A percentile compares a stretch with the other conserved stretches of the same genome.
Evolutionary conservation across 2,329 filamentous ascomycete genomes (phyloP).

Genomic region (Aspergillus carbonarius): DNA sequence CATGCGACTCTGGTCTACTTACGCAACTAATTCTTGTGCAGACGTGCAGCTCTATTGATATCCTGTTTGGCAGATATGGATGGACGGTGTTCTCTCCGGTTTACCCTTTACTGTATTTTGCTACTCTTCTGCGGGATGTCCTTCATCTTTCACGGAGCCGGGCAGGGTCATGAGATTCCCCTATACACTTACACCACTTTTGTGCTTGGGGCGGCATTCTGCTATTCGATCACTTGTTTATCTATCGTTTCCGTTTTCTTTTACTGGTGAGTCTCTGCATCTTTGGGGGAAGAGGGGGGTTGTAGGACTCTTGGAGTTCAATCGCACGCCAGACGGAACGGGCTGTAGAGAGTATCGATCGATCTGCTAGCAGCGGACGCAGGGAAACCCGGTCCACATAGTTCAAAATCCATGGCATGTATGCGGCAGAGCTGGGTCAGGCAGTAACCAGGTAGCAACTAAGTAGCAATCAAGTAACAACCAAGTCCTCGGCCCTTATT

Average conservation of each 20-base stretch:
- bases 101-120: neutral
- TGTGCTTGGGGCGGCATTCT: conserved; percentile 14
- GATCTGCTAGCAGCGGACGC: neutral
- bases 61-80: neutral
- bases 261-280: neutral
- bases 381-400: neutral
- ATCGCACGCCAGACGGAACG: neutral
- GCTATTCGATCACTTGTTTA: conserved; percentile 5
- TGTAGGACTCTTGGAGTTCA: neutral
- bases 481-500: neutral
- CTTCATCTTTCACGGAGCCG: neutral
- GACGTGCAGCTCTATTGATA: conserved; percentile 4
- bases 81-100: neutral
- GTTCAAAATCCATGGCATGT: neutral
- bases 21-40: conserved; percentile 14
- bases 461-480: neutral
- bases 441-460: neutral
- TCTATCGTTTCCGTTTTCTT: neutral
- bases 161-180: conserved; percentile 16
- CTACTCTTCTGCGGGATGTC: neutral
- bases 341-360: neutral
- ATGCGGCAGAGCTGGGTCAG: neutral
- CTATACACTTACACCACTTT: conserved; percentile 16
- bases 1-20: conserved; percentile 1
- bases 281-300: neutral